Conservation (phyloP, 139 green algal genomes). For the Mesotaenium endlicherianum region DNA sequence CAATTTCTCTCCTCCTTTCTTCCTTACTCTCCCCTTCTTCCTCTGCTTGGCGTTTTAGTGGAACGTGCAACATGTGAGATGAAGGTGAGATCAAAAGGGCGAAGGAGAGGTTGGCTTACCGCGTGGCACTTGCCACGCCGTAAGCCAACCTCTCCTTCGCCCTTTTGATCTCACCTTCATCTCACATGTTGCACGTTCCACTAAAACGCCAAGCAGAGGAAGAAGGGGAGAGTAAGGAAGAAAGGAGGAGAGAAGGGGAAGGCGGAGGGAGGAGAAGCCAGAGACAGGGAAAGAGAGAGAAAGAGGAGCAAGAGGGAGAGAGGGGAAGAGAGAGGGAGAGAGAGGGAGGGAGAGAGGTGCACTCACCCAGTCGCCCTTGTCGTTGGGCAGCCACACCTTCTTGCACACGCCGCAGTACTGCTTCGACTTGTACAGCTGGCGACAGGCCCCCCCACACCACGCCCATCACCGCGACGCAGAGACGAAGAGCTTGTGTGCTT, state of each 20-base stretch:
- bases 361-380: neutral
- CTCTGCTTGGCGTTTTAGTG: neutral
- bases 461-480: too few relatives aligned
- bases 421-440: slow-evolving; percentile 23
- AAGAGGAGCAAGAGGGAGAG: neutral
- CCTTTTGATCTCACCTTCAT: neutral
- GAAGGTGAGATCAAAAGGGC: neutral
- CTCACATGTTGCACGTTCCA: neutral
- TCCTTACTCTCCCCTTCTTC: neutral
- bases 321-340: neutral
- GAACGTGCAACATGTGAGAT: neutral
- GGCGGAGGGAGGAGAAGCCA: neutral
- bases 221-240: neutral
- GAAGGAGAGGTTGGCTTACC: neutral
- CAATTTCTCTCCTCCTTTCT: neutral
- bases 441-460: too few relatives aligned
- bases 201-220: neutral
- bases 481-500: too few relatives aligned
- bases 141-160: neutral
- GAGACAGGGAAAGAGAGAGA: neutral
- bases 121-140: neutral
- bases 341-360: neutral
- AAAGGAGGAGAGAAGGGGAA: neutral
- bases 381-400: slow-evolving; percentile 41
- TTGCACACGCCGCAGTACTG: slow-evolving; percentile 40